Conservation (phyloP, 257 asterid genomes). For the Gentiana dahurica region DNA sequence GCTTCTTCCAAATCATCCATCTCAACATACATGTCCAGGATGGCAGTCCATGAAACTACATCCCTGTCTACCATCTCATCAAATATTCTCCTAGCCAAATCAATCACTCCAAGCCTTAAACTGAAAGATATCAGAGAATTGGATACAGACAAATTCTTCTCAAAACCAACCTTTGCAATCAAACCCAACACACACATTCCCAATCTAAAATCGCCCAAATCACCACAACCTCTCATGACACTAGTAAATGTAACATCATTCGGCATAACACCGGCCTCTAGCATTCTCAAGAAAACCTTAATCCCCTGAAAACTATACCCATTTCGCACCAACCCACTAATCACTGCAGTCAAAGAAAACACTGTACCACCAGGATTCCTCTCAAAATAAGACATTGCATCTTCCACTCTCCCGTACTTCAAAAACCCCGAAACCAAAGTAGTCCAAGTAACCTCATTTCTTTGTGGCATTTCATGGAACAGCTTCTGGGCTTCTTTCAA, state of each 20-base stretch:
- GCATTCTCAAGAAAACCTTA: constrained; percentile 42
- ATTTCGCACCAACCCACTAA: constrained; percentile 62
- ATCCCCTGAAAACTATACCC: constrained; percentile 38
- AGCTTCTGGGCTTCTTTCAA: constrained; percentile 28
- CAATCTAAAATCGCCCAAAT: constrained; percentile 35
- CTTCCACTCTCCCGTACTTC: constrained; percentile 39
- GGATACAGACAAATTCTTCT: constrained; percentile 34
- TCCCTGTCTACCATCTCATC: constrained; percentile 48
- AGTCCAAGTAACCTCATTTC: constrained; percentile 81
- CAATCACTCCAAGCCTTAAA: constrained; percentile 35
- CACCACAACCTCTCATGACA: constrained; percentile 47
- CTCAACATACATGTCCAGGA: constrained; percentile 4
- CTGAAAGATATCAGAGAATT: constrained; percentile 56
- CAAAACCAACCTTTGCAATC: constrained; percentile 50
- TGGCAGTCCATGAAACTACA: constrained; percentile 10
- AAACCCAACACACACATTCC: constrained; percentile 47
- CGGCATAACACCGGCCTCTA: constrained; percentile 38
- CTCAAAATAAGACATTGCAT: constrained; percentile 51
- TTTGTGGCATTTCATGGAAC: constrained; percentile 85
- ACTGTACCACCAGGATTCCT: constrained; percentile 39
- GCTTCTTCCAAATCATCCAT: constrained; percentile 9
- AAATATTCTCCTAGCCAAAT: constrained; percentile 42
- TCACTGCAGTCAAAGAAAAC: constrained; percentile 62
- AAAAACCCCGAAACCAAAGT: constrained; percentile 53
- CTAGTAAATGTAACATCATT: constrained; percentile 63